These are phyloP conservation scores for Priceomyces melissophilus DNA, from an alignment of 805 yeast species.

Conservation along the genomic window DNA sequence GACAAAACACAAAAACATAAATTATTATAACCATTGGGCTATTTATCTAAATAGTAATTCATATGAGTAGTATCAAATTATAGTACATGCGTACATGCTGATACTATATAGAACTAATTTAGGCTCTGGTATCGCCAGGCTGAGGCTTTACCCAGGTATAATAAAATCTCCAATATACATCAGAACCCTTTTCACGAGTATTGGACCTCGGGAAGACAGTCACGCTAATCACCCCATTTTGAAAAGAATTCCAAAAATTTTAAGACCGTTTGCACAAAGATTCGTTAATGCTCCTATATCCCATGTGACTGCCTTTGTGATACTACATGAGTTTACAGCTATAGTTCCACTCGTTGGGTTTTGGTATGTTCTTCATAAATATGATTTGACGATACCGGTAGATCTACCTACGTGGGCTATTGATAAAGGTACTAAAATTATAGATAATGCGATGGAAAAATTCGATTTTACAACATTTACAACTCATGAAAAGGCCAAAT, in stretches of 20 bases:
- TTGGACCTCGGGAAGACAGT: neutral
- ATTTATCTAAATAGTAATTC: neutral
- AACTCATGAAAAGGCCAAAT: constrained; percentile 49
- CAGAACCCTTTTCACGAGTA: neutral
- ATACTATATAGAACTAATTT: too few relatives aligned
- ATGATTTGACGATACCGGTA: constrained; percentile 47
- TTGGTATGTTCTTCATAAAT: constrained; percentile 64
- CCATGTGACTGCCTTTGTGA: constrained; percentile 59
- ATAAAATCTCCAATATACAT: neutral
- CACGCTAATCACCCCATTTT: constrained; percentile 14
- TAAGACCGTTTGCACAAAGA: constrained; percentile 48
- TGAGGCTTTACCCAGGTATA: neutral
- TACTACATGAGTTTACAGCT: constrained; percentile 75
- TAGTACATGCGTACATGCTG: neutral
- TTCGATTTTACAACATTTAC: constrained; percentile 31
- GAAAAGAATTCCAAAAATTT: constrained; percentile 44
- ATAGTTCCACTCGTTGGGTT: constrained; percentile 63
- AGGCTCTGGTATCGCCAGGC: too few relatives aligned
- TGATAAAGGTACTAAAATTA: constrained; percentile 54
- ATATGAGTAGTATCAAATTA: neutral
- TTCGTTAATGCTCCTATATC: constrained; percentile 56
- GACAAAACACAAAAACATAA: neutral
- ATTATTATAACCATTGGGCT: neutral
- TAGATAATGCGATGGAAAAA: constrained; percentile 48
- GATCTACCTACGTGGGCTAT: constrained; percentile 60